Evolutionary conservation across 768 basidiomycete genomes (phyloP).

Genomic region (Udeniomyces megalosporus): DNA sequence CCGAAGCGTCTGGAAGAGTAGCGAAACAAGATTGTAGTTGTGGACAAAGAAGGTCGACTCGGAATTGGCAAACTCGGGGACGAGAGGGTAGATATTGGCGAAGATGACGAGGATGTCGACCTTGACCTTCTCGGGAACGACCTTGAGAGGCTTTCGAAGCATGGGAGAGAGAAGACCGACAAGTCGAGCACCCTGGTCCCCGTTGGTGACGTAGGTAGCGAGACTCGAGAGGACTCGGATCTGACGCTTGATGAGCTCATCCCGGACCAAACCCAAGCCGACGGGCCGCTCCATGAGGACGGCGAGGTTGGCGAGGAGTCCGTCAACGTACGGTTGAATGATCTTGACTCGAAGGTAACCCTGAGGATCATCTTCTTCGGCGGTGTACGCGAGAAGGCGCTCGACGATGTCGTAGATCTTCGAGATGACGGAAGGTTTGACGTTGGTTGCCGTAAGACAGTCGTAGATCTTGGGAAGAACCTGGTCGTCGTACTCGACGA

Average conservation of each 20-base stretch:
- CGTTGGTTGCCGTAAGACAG: slow-evolving; percentile 63
- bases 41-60: slow-evolving; percentile 36
- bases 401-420: slow-evolving; percentile 76
- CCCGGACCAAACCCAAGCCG: slow-evolving; percentile 19
- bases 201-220: slow-evolving; percentile 54
- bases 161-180: slow-evolving; percentile 60
- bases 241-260: slow-evolving; percentile 56
- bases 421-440: slow-evolving; percentile 68
- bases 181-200: slow-evolving; percentile 54
- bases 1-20: slow-evolving; percentile 60
- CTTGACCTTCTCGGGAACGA: slow-evolving; percentile 75
- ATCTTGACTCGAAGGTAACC: slow-evolving; percentile 28
- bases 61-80: slow-evolving; percentile 31
- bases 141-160: slow-evolving; percentile 54
- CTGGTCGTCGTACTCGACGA: slow-evolving; percentile 52
- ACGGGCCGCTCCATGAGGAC: slow-evolving; percentile 45
- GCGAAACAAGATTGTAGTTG: slow-evolving; percentile 51
- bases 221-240: slow-evolving; percentile 65
- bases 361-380: slow-evolving; percentile 32
- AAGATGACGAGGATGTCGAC: slow-evolving; percentile 59
- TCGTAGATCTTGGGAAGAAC: slow-evolving; percentile 63
- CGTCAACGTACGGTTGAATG: slow-evolving; percentile 52
- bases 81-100: slow-evolving; percentile 46
- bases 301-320: slow-evolving; percentile 56
- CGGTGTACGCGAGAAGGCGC: slow-evolving; percentile 39